A percentile compares a stretch with the other conserved stretches of the same genome.
Evolutionary conservation across 169 alveolate species (phyloP).

Genomic region (Cryptosporidium sp.): DNA sequence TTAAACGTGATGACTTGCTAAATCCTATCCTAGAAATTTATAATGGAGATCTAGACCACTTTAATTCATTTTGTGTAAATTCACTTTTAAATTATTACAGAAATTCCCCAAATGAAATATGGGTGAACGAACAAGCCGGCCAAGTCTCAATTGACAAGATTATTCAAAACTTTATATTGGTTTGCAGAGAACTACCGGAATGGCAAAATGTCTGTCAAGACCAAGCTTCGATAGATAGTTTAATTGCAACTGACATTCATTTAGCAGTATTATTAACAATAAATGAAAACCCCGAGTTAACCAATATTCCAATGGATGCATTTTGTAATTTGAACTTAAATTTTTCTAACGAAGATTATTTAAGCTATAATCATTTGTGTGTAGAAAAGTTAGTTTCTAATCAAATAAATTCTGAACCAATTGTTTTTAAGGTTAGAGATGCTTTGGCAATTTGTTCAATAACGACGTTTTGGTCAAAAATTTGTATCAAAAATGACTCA

Average conservation of each 20-base stretch:
- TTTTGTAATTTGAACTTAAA: slow-evolving; percentile 19
- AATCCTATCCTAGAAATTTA: slow-evolving; percentile 14
- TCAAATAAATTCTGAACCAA: neutral
- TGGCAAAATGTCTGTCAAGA: slow-evolving; percentile 59
- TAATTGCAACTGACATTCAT: slow-evolving; percentile 58
- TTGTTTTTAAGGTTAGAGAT: neutral
- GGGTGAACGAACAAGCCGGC: slow-evolving; percentile 23
- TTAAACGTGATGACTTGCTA: slow-evolving; percentile 13
- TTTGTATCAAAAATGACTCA: neutral
- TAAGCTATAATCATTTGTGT: slow-evolving; percentile 28
- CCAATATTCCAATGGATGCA: slow-evolving; percentile 15
- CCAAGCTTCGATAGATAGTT: neutral
- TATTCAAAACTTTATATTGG: slow-evolving; percentile 21
- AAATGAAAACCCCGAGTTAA: neutral
- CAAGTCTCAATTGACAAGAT: slow-evolving; percentile 32
- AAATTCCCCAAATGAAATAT: slow-evolving; percentile 47
- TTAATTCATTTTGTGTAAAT: slow-evolving; percentile 59
- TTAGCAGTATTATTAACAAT: slow-evolving; percentile 6
- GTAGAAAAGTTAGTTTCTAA: neutral
- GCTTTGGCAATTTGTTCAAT: slow-evolving; percentile 37
- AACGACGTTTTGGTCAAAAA: slow-evolving; percentile 58
- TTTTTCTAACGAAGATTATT: neutral
- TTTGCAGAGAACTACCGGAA: slow-evolving; percentile 67
- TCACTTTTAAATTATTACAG: slow-evolving; percentile 30
- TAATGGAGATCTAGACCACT: slow-evolving; percentile 38